Base-by-base conservation (phyloP, 768 basidiomycete species). In the Hebeloma cylindrosporum region DNA sequence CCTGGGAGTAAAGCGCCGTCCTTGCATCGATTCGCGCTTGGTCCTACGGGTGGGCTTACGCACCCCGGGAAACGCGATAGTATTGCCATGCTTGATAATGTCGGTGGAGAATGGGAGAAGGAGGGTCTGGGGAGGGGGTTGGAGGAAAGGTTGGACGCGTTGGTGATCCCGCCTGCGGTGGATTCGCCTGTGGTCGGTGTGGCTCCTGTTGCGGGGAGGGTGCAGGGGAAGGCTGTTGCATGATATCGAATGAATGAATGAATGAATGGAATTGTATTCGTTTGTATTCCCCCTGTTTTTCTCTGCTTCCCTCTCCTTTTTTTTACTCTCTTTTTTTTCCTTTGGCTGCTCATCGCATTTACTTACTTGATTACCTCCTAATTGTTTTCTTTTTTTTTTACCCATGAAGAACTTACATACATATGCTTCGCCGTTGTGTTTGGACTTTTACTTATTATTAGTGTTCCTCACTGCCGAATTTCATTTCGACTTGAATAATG, bases 31-130 rank as follows among this genome's bases (percentile, higher is more conserved):
- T 60, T 62, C 37, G 32, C 52, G 8, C 33, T 59, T 2, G 47
- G 49, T 4, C 48, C 56, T 2, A 38, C 35, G n/a, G 60, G 63
- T 32, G 73, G 64, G 17, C n/a, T 57, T 3, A 53, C 56, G 1
- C 58, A 65, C 13, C 42, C 53, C 6, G 55, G 56, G 5, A 59
- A 59, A 40, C 31, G 64, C 40, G 75, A 72, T 46, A 72, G 68
- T 16, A 62, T 73, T 26, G 68, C 65, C 6, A 45, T 82, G 52
- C 54, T 80, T 35, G 83, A 83, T 54, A 84, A 85, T 33, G 66
- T 77, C 1, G 88, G 88, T 7, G 88, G 90, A 0, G 92, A 93
- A 64, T 94, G 89, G 90, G 86, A 89, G 51, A 69, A 90, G 2
- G 87, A 90, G 54, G 91, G 91, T 0, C 61, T 94, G 18, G 91